Evolutionary conservation across 2,329 filamentous ascomycete genomes (phyloP).

Genomic region (Leptographium lundbergii): DNA sequence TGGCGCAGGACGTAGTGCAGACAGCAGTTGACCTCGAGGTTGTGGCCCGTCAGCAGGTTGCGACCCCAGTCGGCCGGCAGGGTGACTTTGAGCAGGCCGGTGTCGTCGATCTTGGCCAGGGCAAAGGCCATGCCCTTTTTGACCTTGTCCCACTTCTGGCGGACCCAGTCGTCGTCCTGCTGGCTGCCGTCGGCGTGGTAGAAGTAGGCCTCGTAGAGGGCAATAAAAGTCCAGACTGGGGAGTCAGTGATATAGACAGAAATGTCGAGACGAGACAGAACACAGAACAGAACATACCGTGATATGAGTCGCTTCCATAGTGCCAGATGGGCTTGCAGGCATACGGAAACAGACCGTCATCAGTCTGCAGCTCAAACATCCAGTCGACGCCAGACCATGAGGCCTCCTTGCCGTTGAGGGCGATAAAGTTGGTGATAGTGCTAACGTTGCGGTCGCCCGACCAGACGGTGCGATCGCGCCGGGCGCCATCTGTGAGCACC

Average conservation of each 20-base stretch:
- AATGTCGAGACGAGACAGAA: too few species aligned
- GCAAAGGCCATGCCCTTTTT: constrained; percentile 16
- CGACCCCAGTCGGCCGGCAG: constrained; percentile 37
- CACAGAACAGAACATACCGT: neutral
- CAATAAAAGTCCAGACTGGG: neutral
- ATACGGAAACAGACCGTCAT: neutral
- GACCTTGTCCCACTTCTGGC: constrained; percentile 18
- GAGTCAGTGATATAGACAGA: neutral
- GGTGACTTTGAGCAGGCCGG: constrained; percentile 34
- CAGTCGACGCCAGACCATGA: neutral
- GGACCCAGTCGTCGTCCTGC: neutral
- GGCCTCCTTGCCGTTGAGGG: neutral
- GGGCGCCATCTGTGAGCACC: constrained; percentile 33
- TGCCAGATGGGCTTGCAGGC: neutral
- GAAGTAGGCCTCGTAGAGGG: neutral
- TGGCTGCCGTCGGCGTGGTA: neutral
- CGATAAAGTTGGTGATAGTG: neutral
- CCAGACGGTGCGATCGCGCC: constrained; percentile 42
- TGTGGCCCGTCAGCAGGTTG: neutral
- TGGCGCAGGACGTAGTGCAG: neutral
- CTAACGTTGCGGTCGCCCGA: constrained; percentile 29
- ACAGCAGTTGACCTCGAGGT: neutral
- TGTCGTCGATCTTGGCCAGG: constrained; percentile 11
- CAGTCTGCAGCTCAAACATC: neutral
- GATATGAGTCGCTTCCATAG: neutral